Evolutionary conservation across 2,329 filamentous ascomycete genomes (phyloP), one percentile per base, ranked within the genome.

Genomic region (Blastomyces emzantsi): DNA sequence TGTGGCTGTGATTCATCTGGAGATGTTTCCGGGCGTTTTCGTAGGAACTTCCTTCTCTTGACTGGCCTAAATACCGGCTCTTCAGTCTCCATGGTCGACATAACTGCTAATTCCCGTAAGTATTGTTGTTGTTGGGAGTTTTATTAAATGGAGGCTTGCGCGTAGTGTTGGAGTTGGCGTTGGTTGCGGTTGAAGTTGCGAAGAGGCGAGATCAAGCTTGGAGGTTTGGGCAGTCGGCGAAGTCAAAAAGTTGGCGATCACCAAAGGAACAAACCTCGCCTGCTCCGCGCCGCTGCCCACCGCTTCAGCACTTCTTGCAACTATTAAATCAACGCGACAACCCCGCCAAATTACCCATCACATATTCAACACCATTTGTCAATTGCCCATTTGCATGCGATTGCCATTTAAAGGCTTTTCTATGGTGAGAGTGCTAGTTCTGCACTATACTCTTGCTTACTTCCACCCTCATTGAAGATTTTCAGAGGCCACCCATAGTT

Each of bases 21-120:
- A 45, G 70, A 67, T 4, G 64, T 70, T 9, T 72, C 70, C 33
- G 67, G 63, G 61, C 80, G 77, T 67, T 78, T 80, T 63, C 81
- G 79, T 66, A 80, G 73, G 62, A 81, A 78, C 68, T 81, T 83
- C 65, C 80, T 75, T 62, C 78, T 77, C 72, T 83, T 84, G 8
- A 75, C 75, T 19, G 80, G 75, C 41, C 81, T 75, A 67, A 82
- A 82, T 15, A 79, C 65, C 7, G 77, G 68, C 52, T 75, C 73
- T 4, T 65, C 62, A 25, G 64, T 33, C 17, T 69, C 65, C 67
- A 68, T 68, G 19, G 59, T 28, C 7, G 56, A 52, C 36, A 63
- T 52, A 51, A 15, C 36, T 58, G 36, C 4, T 25, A 25, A 43
- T 11, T 58, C 2, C 3, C 28, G 25, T 3, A 28, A 41, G 39